Evolutionary conservation across 2,329 filamentous ascomycete species (phyloP), one percentile per base, ranked within the genome.

Genomic region (Cladobotryum mycophilum): DNA sequence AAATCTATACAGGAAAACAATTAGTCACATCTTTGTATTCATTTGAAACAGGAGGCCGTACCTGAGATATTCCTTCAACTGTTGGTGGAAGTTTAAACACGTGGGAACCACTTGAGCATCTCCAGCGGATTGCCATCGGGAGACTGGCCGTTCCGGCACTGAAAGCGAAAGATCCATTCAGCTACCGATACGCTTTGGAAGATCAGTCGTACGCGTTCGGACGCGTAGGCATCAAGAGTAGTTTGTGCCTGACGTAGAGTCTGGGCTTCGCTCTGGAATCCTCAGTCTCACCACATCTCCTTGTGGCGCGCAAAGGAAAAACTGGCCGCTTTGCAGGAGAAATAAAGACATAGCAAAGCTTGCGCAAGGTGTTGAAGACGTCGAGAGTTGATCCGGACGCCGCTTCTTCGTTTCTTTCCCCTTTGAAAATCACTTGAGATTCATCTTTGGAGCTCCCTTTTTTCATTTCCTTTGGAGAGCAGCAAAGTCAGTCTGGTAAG

Each of bases 211-310:
- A 13, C 18, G 40, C 17, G 15, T 22, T 20, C 8, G 13, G 5
- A 22, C 40, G 40, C 40, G 9, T 42, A 11, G 18, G 2, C 17
- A 18, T n/a, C 8, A 18, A 20, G 5, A 17, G 40, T 3, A 17
- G 40, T 3, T 7, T 2, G 13, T 22, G 44, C 37, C 41, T 46
- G 51, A 48, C 47, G 49, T 53, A 49, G 48, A 42, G 44, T 40
- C 33, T 25, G 17, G 38, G 45, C 58, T 49, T 53, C 51, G 41
- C 53, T 37, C 53, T 62, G 60, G 60, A 62, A 61, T 62, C 55
- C 52, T 22, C 47, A 42, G 59, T 58, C 54, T 58, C 49, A 48
- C 48, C 47, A 42, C 50, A 25, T 45, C 52, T 43, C 33, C 35
- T 51, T 50, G 56, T 53, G 58, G 58, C 46, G 59, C 53, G 55